Percentiles rank a stretch among this genome's conserved stretches.
These are phyloP conservation scores for Platanthera guangdongensis DNA, from an alignment of 106 monocot species.

Conservation along the genomic window DNA sequence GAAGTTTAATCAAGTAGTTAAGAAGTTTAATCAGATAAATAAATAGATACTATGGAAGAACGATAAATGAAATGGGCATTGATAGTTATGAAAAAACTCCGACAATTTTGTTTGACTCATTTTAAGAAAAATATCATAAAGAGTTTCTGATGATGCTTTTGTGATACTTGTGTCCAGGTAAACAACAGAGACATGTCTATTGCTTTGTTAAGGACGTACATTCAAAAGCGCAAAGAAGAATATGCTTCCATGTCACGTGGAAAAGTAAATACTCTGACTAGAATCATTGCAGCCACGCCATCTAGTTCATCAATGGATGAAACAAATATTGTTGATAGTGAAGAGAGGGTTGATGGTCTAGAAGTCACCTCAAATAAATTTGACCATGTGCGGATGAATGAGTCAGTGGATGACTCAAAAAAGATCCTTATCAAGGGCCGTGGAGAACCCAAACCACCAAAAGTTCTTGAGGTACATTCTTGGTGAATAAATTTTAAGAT, in stretches of 20 bases:
- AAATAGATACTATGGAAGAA: no score
- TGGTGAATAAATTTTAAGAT: background rate
- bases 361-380: constrained; percentile 12
- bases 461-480: constrained; percentile 70
- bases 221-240: constrained; percentile 72
- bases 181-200: constrained; percentile 97
- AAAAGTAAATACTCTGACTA: constrained; percentile 33
- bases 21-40: no score
- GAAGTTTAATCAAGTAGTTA: no score
- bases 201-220: constrained; percentile 75
- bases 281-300: constrained; percentile 11
- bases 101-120: no score
- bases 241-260: constrained; percentile 35
- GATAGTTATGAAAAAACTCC: no score
- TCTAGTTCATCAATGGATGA: constrained; percentile 17
- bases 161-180: constrained; percentile 40
- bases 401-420: constrained; percentile 10
- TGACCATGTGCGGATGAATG: constrained; percentile 7
- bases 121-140: no score
- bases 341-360: constrained; percentile 4
- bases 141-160: background rate
- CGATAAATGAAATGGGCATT: no score
- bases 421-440: constrained; percentile 27
- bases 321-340: constrained; percentile 10
- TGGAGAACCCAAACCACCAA: constrained; percentile 42